These are phyloP conservation scores for Herpotrichia juniperi DNA, from an alignment of 2,329 filamentous ascomycete species.

Conservation along the genomic window DNA sequence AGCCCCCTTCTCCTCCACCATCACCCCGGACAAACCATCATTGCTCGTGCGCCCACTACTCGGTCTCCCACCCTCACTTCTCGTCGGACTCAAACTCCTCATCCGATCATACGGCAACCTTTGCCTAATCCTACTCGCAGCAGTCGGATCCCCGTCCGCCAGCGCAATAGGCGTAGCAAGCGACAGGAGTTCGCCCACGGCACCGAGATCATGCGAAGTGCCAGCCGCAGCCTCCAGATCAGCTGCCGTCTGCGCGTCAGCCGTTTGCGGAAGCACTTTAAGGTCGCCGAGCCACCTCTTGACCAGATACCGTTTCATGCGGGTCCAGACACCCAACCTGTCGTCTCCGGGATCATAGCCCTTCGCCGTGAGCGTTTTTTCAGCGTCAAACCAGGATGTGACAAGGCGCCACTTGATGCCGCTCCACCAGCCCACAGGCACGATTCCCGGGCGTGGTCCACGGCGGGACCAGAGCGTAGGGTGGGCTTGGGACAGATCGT, in stretches of 20 bases:
- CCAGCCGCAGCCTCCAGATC: slow-evolving; percentile 8
- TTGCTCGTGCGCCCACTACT: slow-evolving; percentile 25
- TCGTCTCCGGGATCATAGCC: slow-evolving; percentile 39
- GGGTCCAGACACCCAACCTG: slow-evolving; percentile 48
- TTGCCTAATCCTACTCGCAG: slow-evolving; percentile 33
- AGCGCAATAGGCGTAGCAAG: slow-evolving; percentile 44
- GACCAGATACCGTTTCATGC: slow-evolving; percentile 47
- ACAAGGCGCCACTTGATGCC: slow-evolving; percentile 57
- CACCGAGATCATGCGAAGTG: slow-evolving; percentile 27
- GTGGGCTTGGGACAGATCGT: slow-evolving; percentile 53
- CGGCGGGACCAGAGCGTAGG: slow-evolving; percentile 56
- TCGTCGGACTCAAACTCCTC: slow-evolving; percentile 41
- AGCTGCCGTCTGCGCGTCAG: slow-evolving; percentile 5
- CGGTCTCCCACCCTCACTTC: slow-evolving; percentile 28
- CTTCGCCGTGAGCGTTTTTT: slow-evolving; percentile 46
- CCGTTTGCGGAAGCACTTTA: slow-evolving; percentile 23
- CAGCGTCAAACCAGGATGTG: slow-evolving; percentile 52
- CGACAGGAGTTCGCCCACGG: slow-evolving; percentile 41
- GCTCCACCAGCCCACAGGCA: slow-evolving; percentile 46
- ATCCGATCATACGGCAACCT: slow-evolving; percentile 22
- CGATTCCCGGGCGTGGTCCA: slow-evolving; percentile 51
- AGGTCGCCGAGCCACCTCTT: slow-evolving; percentile 50
- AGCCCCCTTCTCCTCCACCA: slow-evolving; percentile 48
- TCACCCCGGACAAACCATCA: slow-evolving; percentile 34
- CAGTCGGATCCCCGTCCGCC: slow-evolving; percentile 44